phyloP scores from a whole-genome alignment of 495 filamentous ascomycete species.

The Penicillium taxi region DNA sequence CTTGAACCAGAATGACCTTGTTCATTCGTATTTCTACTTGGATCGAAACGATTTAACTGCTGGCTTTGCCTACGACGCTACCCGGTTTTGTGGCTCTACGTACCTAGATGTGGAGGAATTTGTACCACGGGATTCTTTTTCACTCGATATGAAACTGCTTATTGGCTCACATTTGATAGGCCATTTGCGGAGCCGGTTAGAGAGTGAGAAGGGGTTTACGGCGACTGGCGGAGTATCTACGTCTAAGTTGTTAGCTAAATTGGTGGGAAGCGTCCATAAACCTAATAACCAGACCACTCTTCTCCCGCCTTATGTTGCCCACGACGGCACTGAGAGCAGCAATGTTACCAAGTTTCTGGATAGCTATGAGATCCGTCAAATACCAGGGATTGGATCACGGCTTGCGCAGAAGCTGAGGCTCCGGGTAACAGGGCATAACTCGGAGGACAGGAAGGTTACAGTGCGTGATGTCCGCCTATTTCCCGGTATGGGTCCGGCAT shows the following conservation, averaged over 20 bases:
- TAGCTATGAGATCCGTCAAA: conserved; percentile 63
- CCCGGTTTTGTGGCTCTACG: conserved; percentile 48
- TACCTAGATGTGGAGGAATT: conserved; percentile 33
- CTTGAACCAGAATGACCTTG: conserved; percentile 57
- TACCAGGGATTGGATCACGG: conserved; percentile 81
- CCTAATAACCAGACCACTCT: conserved; percentile 80
- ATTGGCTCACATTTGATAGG: conserved; percentile 68
- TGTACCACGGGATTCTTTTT: conserved; percentile 1
- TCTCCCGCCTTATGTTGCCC: conserved; percentile 48
- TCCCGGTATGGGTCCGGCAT: conserved; percentile 50
- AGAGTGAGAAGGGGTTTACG: conserved; percentile 74
- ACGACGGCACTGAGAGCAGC: conserved; percentile 18
- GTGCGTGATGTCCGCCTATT: conserved; percentile 57
- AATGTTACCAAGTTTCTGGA: conserved; percentile 67
- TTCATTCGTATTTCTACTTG: conserved; percentile 72
- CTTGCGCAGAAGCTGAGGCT: conserved; percentile 61
- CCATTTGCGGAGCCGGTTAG: conserved; percentile 61
- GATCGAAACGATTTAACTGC: conserved; percentile 63
- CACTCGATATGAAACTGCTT: conserved; percentile 47
- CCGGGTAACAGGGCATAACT: conserved; percentile 44
- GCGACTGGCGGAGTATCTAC: conserved; percentile 82
- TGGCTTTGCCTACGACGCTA: conserved; percentile 74
- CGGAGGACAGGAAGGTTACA: conserved; percentile 48
- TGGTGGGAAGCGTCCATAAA: conserved; percentile 78
- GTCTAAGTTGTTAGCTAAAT: conserved; percentile 74